Base-by-base conservation (phyloP, 1,284 basidiomycete genomes). In the Tilletia setariae region DNA sequence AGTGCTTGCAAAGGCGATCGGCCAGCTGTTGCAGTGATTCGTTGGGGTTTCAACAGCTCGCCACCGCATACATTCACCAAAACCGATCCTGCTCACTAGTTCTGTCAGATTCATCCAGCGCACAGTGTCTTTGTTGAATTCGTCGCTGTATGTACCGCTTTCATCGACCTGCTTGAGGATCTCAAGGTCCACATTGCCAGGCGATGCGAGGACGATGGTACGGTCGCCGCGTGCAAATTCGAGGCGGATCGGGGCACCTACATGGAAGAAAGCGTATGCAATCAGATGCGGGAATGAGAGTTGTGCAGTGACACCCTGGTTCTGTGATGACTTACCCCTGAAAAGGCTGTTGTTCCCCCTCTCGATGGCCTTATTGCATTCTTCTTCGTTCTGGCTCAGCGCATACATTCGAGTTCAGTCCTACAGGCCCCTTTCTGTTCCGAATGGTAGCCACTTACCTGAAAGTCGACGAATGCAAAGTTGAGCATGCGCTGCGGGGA, bases 351-450 rank as follows among this genome's bases (percentile, higher is more conserved):
- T 32, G 32, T 61, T 30, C 0, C 56, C 56, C 32, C 32, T 2
- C 56, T 61, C 9, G 35, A 61, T 61, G 56, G 35, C 56, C 56
- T 61, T 61, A 16, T 61, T 61, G 56, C 56, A 61, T 6, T 61
- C 56, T 19, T 61, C 56, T 35, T 61, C 56, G 28, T 61, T 61
- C 56, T 61, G 56, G 32, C 13, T 30, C 8, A 19, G n/a, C n/a
- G 47, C 47, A 49, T 49, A 11, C 19, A 49, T 49, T 49, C n/a
- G 25, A 19, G 8, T 49, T n/a, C 9, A 21, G 8, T 23, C n/a
- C 25, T 23, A 49, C n/a, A 46, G 13, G 44, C 13, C n/a, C 44
- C 15, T 49, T 49, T 4, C 47, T 8, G n/a, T 49, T 23, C 8
- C 47, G n/a, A 19, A 19, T 9, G 43, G 53, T 16, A 25, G 23